Evolutionary conservation across 2,329 filamentous ascomycete genomes (phyloP).

Genomic region (Penicillium decumbens): DNA sequence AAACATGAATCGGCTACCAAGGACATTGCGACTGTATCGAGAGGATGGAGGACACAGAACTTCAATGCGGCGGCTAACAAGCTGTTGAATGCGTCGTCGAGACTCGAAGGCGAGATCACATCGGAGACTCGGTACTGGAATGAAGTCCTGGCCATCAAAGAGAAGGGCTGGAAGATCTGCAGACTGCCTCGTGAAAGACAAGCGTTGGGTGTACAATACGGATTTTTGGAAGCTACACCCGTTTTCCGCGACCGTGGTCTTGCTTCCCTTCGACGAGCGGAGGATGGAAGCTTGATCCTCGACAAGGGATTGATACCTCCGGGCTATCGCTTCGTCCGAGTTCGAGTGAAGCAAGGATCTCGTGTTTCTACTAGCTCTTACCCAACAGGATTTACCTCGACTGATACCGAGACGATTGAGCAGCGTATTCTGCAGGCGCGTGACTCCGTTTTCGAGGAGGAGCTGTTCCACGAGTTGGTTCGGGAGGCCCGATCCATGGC

Average conservation of each 20-base stretch:
- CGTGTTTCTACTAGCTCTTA: conserved; percentile 54
- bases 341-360: conserved; percentile 59
- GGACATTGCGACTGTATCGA: conserved; percentile 52
- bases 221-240: conserved; percentile 68
- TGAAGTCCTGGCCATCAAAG: conserved; percentile 72
- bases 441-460: conserved; percentile 56
- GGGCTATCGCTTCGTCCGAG: conserved; percentile 59
- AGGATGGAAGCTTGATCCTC: conserved; percentile 69
- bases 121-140: conserved; percentile 86
- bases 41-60: conserved; percentile 73
- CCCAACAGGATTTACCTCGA: conserved; percentile 14
- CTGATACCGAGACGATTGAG: conserved; percentile 30
- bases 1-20: conserved; percentile 52
- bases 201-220: conserved; percentile 79
- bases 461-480: conserved; percentile 84
- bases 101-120: conserved; percentile 70
- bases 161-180: conserved; percentile 81
- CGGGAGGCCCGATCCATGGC: conserved; percentile 72
- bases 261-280: conserved; percentile 68
- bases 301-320: conserved; percentile 56
- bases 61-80: conserved; percentile 70
- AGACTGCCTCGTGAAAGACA: conserved; percentile 68
- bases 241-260: conserved; percentile 67
- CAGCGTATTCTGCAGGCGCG: conserved; percentile 41
- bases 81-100: conserved; percentile 64